phyloP scores from a whole-genome alignment of 1,284 basidiomycete species.

The Irpex sp. region DNA sequence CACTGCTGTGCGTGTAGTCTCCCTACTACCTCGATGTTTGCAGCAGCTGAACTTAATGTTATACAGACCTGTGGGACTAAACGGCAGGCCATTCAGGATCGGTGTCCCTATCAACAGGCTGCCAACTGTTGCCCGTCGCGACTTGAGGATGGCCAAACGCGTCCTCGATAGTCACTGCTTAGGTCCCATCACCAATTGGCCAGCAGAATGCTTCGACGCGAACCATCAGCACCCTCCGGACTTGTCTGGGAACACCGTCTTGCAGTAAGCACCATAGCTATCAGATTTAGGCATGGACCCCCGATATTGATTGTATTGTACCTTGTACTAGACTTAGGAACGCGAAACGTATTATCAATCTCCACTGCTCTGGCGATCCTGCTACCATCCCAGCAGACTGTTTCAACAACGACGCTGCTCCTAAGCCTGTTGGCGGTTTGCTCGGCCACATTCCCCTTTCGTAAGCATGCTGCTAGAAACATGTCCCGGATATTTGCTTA shows the following conservation, averaged over 20 bases:
- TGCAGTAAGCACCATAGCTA: background rate
- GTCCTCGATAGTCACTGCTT: background rate
- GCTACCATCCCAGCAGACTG: constrained; percentile 1
- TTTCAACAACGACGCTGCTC: background rate
- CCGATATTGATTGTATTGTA: background rate
- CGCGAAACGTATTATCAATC: background rate
- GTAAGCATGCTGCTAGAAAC: too few relatives aligned
- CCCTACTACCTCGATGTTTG: background rate
- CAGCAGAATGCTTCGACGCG: background rate
- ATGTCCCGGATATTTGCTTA: too few relatives aligned
- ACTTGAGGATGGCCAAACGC: background rate
- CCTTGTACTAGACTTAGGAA: background rate
- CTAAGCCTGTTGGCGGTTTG: background rate
- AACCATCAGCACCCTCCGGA: background rate
- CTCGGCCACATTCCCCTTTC: background rate
- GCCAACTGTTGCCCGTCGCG: background rate
- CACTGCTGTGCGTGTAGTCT: background rate
- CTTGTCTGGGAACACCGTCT: background rate
- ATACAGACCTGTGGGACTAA: background rate
- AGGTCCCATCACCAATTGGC: background rate
- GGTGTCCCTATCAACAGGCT: background rate
- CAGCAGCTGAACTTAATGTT: too few relatives aligned
- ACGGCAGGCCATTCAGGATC: background rate
- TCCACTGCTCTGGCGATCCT: background rate
- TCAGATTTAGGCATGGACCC: background rate